Percentiles rank a stretch among this genome's conserved stretches.
phyloP scores from a whole-genome alignment of 345 rosid genomes.

The Punica granatum region DNA sequence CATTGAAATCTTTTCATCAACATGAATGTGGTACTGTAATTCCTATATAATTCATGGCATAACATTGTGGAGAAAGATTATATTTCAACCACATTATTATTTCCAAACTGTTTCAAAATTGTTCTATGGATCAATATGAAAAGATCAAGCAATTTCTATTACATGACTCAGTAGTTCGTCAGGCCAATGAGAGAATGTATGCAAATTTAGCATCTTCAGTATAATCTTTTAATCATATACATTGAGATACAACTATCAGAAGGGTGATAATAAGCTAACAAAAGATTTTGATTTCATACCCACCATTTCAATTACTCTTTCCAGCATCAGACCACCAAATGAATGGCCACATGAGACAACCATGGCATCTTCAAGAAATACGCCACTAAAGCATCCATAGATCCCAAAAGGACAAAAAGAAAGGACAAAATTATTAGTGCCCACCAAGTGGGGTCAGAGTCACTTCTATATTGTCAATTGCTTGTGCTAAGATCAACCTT shows the following conservation, averaged over 20 bases:
- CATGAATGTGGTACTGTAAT: too few species aligned
- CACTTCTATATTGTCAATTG: neutral
- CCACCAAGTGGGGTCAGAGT: neutral
- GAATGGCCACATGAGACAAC: constrained; percentile 97
- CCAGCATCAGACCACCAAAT: constrained; percentile 93
- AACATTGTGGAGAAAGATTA: too few species aligned
- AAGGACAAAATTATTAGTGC: neutral
- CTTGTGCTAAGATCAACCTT: neutral
- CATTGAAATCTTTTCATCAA: too few species aligned
- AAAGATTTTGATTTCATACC: constrained; percentile 12
- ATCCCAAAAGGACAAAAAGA: constrained; percentile 1
- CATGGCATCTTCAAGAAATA: constrained; percentile 94
- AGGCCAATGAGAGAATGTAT: neutral
- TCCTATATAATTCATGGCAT: too few species aligned
- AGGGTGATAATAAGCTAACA: neutral
- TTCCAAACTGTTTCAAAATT: neutral
- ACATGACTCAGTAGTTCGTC: neutral
- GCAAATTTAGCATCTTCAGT: neutral
- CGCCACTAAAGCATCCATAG: constrained; percentile 54
- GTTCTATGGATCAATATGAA: neutral
- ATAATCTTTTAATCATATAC: neutral
- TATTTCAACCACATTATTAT: neutral
- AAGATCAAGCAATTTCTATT: neutral
- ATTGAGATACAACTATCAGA: neutral
- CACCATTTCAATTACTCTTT: constrained; percentile 80